Conservation (phyloP, 495 filamentous ascomycete species). For the Tirmania nivea region DNA sequence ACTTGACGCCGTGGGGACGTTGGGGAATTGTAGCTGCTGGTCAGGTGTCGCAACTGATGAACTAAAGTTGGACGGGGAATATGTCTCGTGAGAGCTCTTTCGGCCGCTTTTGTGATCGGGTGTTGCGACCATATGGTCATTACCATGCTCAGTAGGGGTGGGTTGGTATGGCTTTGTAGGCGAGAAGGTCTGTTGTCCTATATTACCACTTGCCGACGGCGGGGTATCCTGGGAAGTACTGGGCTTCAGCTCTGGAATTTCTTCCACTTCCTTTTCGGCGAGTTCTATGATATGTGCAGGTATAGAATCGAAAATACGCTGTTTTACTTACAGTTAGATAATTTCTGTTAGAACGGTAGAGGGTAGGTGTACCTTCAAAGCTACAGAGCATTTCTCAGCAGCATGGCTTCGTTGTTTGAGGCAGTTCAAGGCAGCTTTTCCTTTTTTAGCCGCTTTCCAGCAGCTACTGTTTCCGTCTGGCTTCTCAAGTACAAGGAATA, state of each 20-base stretch:
- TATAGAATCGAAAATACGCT: slow-evolving; percentile 64
- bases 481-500: slow-evolving; percentile 83
- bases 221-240: too few relatives aligned
- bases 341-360: not conserved
- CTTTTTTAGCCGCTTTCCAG: slow-evolving; percentile 61
- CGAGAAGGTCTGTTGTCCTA: too few relatives aligned
- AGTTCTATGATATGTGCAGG: slow-evolving; percentile 37
- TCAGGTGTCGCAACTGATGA: not conserved
- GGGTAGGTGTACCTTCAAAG: slow-evolving; percentile 36
- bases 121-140: too few relatives aligned
- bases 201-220: too few relatives aligned
- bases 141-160: too few relatives aligned
- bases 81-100: slow-evolving; percentile 25
- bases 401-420: slow-evolving; percentile 70
- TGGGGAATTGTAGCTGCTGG: not conserved
- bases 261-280: slow-evolving; percentile 24
- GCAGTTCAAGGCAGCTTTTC: slow-evolving; percentile 54
- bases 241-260: slow-evolving; percentile 19
- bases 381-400: slow-evolving; percentile 60
- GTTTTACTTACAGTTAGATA: not conserved
- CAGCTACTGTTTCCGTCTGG: slow-evolving; percentile 57
- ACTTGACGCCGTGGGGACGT: not conserved
- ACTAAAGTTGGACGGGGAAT: slow-evolving; percentile 34
- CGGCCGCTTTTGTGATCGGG: slow-evolving; percentile 1
- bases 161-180: too few relatives aligned